Evolutionary conservation across 306 rosid species (phyloP), one percentile per base, ranked within the genome.

Genomic region (Cicer arietinum): DNA sequence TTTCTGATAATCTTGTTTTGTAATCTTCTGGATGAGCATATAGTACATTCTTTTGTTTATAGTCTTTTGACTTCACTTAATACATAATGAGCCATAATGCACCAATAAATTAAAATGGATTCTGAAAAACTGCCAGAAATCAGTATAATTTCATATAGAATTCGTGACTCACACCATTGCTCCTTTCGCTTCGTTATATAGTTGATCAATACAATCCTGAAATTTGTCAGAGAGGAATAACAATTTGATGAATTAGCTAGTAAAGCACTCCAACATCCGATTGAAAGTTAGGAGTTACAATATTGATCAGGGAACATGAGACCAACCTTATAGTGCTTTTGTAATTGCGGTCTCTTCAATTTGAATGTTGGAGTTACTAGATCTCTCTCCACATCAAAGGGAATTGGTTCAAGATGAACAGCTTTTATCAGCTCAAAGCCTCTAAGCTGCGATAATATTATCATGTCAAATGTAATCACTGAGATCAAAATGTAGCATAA

Each of bases 361-460:
- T 92, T 92, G 79, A 86, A 90, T 77, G 98, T 92, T 73, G 96
- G 98, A 76, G 98, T 90, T 57, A 89, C 60, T 16, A 87, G 85
- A 86, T 90, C 98, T 84, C 98, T 90, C 77, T 87, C 96, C 86
- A 89, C 84, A 85, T 84, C 96, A 76, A 92, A 92, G 47, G 89
- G 92, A 75, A 58, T 81, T 64, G 98, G 89, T 79, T 92, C 98
- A 79, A 92, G 81, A 76, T 88, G 82, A 71, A 92, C 78, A 14
- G 92, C 96, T 85, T 90, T 90, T 77, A 92, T 82, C 82, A 89
- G 50, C 83, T 92, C 97, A 77, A 92, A 92, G 13, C 97, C 96
- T 81, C 89, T 86, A 84, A 92, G 94, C 97, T 92, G 90, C 40
- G 3, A 70, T 68, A 76, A 77, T 46, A 20, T 45, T 11, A 59